A percentile compares a stretch with the other conserved stretches of the same genome.
phyloP scores from a whole-genome alignment of 345 rosid species.

The Garcia nutans region DNA sequence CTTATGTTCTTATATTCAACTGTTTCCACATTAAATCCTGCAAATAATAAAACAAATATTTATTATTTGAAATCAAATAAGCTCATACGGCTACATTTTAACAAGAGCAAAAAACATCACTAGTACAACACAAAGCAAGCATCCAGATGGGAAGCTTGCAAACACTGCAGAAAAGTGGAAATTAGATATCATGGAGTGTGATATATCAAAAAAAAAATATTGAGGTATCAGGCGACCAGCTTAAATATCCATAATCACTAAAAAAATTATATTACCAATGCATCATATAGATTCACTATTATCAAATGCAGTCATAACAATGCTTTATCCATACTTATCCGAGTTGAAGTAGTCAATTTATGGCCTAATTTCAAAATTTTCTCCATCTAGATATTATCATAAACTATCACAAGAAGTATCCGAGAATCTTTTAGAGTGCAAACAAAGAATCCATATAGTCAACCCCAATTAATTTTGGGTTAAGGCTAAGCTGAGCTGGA shows the following conservation, averaged over 20 bases:
- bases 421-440: no score
- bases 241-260: no score
- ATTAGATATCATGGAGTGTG: background rate
- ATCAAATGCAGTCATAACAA: background rate
- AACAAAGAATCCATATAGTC: no score
- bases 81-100: background rate
- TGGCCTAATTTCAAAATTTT: background rate
- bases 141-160: background rate
- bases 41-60: background rate
- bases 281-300: background rate
- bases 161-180: background rate
- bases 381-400: background rate
- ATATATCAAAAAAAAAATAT: background rate
- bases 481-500: no score
- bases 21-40: slow-evolving; percentile 14
- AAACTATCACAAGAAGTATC: no score
- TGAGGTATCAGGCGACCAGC: no score
- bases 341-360: background rate
- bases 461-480: no score
- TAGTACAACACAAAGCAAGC: background rate
- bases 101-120: background rate
- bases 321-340: background rate
- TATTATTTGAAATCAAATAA: background rate
- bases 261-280: background rate
- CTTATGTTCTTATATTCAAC: slow-evolving; percentile 16